Evolutionary conservation across 768 basidiomycete species (phyloP).

Genomic region (Baorangia bicolor): DNA sequence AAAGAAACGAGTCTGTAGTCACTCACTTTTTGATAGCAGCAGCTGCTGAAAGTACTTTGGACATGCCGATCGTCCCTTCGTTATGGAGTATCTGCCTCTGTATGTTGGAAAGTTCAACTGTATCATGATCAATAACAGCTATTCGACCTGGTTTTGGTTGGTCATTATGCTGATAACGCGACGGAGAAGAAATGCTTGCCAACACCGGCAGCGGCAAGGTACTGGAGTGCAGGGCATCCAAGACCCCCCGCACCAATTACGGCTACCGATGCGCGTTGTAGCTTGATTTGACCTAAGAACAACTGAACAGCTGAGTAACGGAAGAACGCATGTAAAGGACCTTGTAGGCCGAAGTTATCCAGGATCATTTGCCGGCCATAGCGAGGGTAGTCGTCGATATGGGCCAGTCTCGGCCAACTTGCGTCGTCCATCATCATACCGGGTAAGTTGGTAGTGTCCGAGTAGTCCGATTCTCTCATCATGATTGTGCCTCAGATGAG

Average conservation of each 20-base stretch:
- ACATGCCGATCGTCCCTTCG: constrained; percentile 64
- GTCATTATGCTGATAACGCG: constrained; percentile 3
- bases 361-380: constrained; percentile 98
- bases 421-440: constrained; percentile 11
- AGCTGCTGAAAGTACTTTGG: constrained; percentile 83
- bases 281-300: constrained; percentile 73
- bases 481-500: neutral
- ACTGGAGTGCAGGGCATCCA: constrained; percentile 94
- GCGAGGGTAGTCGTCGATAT: constrained; percentile 72
- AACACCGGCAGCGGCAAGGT: constrained; percentile 88
- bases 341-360: constrained; percentile 82
- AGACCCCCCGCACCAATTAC: constrained; percentile 96
- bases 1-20: neutral
- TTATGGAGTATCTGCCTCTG: constrained; percentile 92
- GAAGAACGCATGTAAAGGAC: constrained; percentile 37
- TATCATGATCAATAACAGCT: constrained; percentile 86
- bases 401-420: constrained; percentile 31
- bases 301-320: neutral
- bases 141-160: constrained; percentile 59
- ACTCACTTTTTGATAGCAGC: constrained; percentile 62
- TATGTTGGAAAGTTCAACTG: constrained; percentile 85
- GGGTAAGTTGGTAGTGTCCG: neutral
- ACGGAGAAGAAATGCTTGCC: constrained; percentile 48
- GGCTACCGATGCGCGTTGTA: constrained; percentile 71
- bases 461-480: neutral